Conservation (phyloP, 352 stramenopile genomes). For the Phytophthora syringae region DNA sequence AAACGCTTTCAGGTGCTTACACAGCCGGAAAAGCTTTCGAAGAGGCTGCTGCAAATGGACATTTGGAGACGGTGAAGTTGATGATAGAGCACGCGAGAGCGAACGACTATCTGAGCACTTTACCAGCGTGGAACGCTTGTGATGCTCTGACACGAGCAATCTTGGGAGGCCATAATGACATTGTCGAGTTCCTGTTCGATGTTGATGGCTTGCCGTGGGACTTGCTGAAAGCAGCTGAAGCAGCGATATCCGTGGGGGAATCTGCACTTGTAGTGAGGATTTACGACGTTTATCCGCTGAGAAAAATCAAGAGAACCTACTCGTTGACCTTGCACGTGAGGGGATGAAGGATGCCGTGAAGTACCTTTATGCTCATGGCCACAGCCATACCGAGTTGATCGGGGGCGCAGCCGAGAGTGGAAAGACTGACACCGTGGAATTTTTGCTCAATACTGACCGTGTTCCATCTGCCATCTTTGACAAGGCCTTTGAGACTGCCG, state of each 20-base stretch:
- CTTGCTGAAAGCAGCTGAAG: background rate
- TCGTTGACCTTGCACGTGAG: background rate
- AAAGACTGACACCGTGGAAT: background rate
- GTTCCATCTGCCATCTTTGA: background rate
- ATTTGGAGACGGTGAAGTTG: background rate
- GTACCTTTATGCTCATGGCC: background rate
- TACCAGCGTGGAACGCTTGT: background rate
- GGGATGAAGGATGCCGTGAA: background rate
- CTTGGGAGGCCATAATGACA: background rate
- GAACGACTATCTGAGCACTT: background rate
- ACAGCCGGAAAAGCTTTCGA: background rate
- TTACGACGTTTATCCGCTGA: background rate
- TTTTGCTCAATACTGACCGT: background rate
- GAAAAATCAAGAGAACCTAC: background rate
- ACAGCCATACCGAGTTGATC: background rate
- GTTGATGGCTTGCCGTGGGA: background rate
- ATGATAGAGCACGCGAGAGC: background rate
- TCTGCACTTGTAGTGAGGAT: background rate
- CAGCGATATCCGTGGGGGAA: background rate
- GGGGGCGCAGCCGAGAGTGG: background rate
- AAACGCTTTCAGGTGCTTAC: background rate
- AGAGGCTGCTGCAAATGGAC: conserved; percentile 4
- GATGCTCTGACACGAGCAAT: background rate
- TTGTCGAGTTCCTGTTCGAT: conserved; percentile 5
- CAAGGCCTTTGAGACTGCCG: background rate